Evolutionary conservation across 2,329 filamentous ascomycete genomes (phyloP).

Genomic region (Penicillium sp.): DNA sequence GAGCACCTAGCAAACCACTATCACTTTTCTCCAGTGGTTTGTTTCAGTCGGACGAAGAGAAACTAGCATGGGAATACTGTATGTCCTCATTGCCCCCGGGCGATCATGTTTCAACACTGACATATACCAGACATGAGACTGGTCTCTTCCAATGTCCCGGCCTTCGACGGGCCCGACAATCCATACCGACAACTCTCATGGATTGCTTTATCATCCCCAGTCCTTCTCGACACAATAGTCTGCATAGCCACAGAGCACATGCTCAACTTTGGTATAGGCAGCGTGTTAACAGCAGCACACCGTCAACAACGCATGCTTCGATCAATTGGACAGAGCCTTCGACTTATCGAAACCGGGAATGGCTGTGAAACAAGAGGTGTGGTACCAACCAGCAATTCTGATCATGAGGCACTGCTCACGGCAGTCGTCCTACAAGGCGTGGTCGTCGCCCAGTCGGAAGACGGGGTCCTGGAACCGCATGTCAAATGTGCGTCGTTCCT

Average conservation of each 20-base stretch:
- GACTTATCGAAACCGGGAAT: conserved; percentile 8
- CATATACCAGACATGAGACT: conserved; percentile 24
- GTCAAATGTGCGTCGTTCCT: conserved; percentile 28
- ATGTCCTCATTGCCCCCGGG: background rate
- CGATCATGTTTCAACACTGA: background rate
- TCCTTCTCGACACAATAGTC: conserved; percentile 27
- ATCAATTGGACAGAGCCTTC: conserved; percentile 24
- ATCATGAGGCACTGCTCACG: conserved; percentile 24
- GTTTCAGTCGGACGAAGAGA: conserved; percentile 24
- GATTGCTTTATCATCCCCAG: conserved; percentile 23
- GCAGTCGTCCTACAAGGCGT: conserved; percentile 27
- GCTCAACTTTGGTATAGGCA: conserved; percentile 28
- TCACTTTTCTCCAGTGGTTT: conserved; percentile 6
- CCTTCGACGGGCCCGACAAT: conserved; percentile 28
- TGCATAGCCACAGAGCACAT: conserved; percentile 32
- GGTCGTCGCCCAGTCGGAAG: conserved; percentile 26
- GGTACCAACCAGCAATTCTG: conserved; percentile 4
- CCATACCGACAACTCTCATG: conserved; percentile 29
- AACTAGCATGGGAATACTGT: conserved; percentile 29
- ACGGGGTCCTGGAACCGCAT: conserved; percentile 28
- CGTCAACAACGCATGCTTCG: conserved; percentile 27
- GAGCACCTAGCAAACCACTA: conserved; percentile 2
- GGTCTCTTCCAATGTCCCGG: conserved; percentile 28
- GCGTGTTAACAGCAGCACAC: conserved; percentile 23
- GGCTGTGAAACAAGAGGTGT: conserved; percentile 3